A percentile compares a stretch with the other conserved stretches of the same genome.
phyloP scores from a whole-genome alignment of 805 yeast species.

The Yarrowia phangngaensis region DNA sequence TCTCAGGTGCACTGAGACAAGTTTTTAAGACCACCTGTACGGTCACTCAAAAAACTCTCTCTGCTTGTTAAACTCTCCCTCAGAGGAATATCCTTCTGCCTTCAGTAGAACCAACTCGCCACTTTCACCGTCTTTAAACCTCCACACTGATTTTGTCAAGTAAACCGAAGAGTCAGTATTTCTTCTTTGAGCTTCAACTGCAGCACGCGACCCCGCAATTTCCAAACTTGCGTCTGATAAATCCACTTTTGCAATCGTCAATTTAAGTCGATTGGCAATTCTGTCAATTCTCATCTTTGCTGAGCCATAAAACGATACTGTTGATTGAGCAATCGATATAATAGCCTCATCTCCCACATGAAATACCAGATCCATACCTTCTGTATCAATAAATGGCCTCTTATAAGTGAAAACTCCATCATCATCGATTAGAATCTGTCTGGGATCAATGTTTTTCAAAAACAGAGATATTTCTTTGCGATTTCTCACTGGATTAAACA shows the following conservation, averaged over 20 bases:
- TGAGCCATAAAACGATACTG: constrained; percentile 5
- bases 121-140: constrained; percentile 2
- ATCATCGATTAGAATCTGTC: constrained; percentile 25
- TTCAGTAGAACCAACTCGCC: constrained; percentile 7
- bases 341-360: constrained; percentile 37
- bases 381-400: constrained; percentile 48
- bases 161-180: background rate
- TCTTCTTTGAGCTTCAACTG: constrained; percentile 4
- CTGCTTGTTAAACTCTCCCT: constrained; percentile 6
- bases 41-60: constrained; percentile 15
- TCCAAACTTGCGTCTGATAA: constrained; percentile 3
- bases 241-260: constrained; percentile 1
- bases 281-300: constrained; percentile 1
- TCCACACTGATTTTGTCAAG: constrained; percentile 18
- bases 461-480: constrained; percentile 56
- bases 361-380: constrained; percentile 42
- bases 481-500: constrained; percentile 50
- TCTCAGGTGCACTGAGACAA: too few relatives aligned
- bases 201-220: constrained; percentile 4
- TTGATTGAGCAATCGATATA: background rate
- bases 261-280: background rate
- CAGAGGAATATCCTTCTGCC: constrained; percentile 8
- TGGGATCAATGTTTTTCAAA: constrained; percentile 45
- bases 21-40: too few relatives aligned
- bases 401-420: constrained; percentile 40